These are phyloP conservation scores for Cicer pinnatifidum DNA, from an alignment of 306 rosid genomes.

Conservation along the genomic window DNA sequence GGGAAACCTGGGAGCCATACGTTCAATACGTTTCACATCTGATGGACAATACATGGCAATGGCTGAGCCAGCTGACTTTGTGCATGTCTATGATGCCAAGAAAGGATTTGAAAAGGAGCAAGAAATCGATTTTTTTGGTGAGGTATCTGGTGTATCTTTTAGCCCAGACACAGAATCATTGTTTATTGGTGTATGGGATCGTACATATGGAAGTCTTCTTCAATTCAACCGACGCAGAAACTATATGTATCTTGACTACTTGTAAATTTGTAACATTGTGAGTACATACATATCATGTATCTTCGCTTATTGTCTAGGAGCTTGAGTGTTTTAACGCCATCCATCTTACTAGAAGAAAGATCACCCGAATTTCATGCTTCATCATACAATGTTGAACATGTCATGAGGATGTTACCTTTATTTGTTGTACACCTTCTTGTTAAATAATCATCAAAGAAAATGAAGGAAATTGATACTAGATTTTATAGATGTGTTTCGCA, in stretches of 20 bases:
- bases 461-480: slow-evolving; percentile 7
- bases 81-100: slow-evolving; percentile 78
- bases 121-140: slow-evolving; percentile 86
- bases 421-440: slow-evolving; percentile 48
- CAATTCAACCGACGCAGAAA: slow-evolving; percentile 71
- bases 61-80: slow-evolving; percentile 95
- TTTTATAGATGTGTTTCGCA: not conserved
- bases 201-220: slow-evolving; percentile 84
- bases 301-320: slow-evolving; percentile 43
- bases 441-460: slow-evolving; percentile 17
- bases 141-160: slow-evolving; percentile 89
- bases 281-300: slow-evolving; percentile 44
- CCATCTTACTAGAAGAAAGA: slow-evolving; percentile 39
- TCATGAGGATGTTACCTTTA: slow-evolving; percentile 43
- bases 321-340: slow-evolving; percentile 41
- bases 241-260: slow-evolving; percentile 65
- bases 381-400: slow-evolving; percentile 33
- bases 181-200: slow-evolving; percentile 85
- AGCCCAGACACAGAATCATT: slow-evolving; percentile 93
- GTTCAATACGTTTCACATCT: slow-evolving; percentile 77
- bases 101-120: slow-evolving; percentile 80
- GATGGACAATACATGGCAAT: slow-evolving; percentile 84
- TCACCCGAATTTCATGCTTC: slow-evolving; percentile 36
- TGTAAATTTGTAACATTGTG: slow-evolving; percentile 55
- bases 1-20: slow-evolving; percentile 89